These are phyloP conservation scores for Immersiella caudata DNA, from an alignment of 495 filamentous ascomycete species.

Conservation along the genomic window DNA sequence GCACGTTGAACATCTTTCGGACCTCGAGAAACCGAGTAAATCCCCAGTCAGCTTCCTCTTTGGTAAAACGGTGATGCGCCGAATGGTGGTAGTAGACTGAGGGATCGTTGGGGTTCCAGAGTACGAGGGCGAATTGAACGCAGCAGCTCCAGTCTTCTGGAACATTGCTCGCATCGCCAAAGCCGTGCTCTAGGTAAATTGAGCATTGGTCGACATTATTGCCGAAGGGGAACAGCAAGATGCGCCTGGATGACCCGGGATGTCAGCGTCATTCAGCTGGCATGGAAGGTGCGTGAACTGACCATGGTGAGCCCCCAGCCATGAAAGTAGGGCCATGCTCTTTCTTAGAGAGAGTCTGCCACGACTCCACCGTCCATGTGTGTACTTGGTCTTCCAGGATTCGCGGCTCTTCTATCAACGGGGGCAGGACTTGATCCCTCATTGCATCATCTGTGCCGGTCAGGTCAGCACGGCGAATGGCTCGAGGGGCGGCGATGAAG, in stretches of 20 bases:
- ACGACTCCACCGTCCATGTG: slow-evolving; percentile 87
- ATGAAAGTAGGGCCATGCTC: slow-evolving; percentile 87
- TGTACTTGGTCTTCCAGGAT: slow-evolving; percentile 76
- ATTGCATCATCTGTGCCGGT: slow-evolving; percentile 71
- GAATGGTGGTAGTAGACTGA: slow-evolving; percentile 68
- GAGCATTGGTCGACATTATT: slow-evolving; percentile 92
- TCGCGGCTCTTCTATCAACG: slow-evolving; percentile 62
- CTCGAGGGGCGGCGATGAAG: not conserved
- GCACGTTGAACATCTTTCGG: slow-evolving; percentile 72
- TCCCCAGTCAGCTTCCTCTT: slow-evolving; percentile 97
- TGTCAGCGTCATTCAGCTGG: not conserved
- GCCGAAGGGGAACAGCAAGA: slow-evolving; percentile 92
- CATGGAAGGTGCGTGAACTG: slow-evolving; percentile 34
- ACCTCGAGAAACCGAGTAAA: slow-evolving; percentile 92
- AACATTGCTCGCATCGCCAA: slow-evolving; percentile 55
- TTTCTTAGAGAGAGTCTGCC: slow-evolving; percentile 71
- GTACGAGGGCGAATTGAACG: slow-evolving; percentile 89
- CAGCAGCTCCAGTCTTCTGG: slow-evolving; percentile 95
- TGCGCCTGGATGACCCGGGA: slow-evolving; percentile 60
- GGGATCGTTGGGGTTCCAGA: slow-evolving; percentile 92
- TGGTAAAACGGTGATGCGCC: slow-evolving; percentile 88
- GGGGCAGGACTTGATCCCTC: slow-evolving; percentile 69
- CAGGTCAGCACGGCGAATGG: slow-evolving; percentile 30
- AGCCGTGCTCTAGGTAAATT: slow-evolving; percentile 95
- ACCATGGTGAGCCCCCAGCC: slow-evolving; percentile 88